Evolutionary conservation across 768 basidiomycete species (phyloP).

Genomic region (Rhodotorula babjevae): DNA sequence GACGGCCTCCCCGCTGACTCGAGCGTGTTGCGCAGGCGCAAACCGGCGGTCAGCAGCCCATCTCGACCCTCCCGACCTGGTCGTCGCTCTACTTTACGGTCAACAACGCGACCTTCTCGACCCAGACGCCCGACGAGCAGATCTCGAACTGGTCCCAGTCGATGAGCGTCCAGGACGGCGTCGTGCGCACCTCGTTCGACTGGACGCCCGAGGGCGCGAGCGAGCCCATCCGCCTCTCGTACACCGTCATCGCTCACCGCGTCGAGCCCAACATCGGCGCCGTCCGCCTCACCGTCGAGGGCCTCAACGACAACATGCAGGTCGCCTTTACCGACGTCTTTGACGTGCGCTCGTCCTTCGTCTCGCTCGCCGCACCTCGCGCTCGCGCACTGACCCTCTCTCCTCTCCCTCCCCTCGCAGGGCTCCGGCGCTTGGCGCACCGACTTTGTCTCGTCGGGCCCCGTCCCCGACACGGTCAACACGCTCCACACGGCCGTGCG

Average conservation of each 20-base stretch:
- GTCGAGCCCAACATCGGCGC: conserved; percentile 22
- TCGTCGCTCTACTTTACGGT: conserved; percentile 29
- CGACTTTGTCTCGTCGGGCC: conserved; percentile 7
- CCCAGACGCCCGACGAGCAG: conserved; percentile 2
- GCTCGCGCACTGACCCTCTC: neutral
- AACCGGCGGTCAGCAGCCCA: conserved; percentile 31
- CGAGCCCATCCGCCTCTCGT: conserved; percentile 1
- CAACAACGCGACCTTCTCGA: conserved; percentile 24
- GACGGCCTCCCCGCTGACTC: no score
- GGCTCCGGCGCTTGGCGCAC: conserved; percentile 35
- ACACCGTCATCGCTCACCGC: conserved; percentile 31
- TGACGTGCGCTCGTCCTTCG: conserved; percentile 12
- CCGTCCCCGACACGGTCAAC: conserved; percentile 8
- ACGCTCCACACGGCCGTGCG: conserved; percentile 27
- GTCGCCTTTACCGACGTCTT: conserved; percentile 35
- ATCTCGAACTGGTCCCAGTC: conserved; percentile 34
- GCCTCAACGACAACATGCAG: neutral
- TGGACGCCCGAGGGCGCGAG: conserved; percentile 6
- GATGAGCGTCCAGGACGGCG: conserved; percentile 29
- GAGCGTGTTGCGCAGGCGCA: neutral
- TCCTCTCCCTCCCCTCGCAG: neutral
- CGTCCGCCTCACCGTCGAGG: conserved; percentile 18
- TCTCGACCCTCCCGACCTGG: conserved; percentile 35
- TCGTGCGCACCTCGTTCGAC: conserved; percentile 23
- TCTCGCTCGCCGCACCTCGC: neutral